A percentile compares a stretch with the other conserved stretches of the same genome.
Evolutionary conservation across 148 eudicot genomes (phyloP).

Genomic region (Vaccinium vitisidaea): DNA sequence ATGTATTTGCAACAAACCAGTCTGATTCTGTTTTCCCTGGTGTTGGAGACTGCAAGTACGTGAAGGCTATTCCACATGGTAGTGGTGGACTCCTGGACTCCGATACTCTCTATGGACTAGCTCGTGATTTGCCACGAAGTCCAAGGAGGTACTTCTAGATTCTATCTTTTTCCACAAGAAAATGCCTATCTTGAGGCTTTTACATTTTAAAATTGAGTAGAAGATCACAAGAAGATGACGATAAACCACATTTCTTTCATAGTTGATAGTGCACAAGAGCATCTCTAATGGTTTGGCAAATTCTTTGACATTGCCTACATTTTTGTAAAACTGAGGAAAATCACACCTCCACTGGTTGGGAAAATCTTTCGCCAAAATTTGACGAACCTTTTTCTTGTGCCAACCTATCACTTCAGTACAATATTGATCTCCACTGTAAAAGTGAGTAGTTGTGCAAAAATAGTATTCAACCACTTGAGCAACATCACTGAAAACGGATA

Average conservation of each 20-base stretch:
- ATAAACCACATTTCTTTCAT: not conserved
- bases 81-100: constrained; percentile 88
- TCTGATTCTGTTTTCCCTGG: constrained; percentile 42
- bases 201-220: not conserved
- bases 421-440: not conserved
- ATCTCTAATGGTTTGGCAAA: not conserved
- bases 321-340: not conserved
- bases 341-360: not conserved
- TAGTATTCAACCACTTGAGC: not conserved
- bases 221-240: not conserved
- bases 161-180: not conserved
- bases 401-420: not conserved
- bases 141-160: constrained; percentile 58
- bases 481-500: not conserved
- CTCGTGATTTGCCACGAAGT: constrained; percentile 73
- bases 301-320: not conserved
- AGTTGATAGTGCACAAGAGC: not conserved
- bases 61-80: constrained; percentile 77
- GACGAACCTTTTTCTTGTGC: not conserved
- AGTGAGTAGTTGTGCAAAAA: not conserved
- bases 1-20: constrained; percentile 63
- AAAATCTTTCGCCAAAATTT: not conserved
- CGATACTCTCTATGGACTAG: constrained; percentile 80
- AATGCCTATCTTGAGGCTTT: not conserved
- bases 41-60: constrained; percentile 79